Evolutionary conservation across 1,284 basidiomycete genomes (phyloP), one percentile per base, ranked within the genome.

Genomic region (Cutaneotrichosporon cyanovorans): DNA sequence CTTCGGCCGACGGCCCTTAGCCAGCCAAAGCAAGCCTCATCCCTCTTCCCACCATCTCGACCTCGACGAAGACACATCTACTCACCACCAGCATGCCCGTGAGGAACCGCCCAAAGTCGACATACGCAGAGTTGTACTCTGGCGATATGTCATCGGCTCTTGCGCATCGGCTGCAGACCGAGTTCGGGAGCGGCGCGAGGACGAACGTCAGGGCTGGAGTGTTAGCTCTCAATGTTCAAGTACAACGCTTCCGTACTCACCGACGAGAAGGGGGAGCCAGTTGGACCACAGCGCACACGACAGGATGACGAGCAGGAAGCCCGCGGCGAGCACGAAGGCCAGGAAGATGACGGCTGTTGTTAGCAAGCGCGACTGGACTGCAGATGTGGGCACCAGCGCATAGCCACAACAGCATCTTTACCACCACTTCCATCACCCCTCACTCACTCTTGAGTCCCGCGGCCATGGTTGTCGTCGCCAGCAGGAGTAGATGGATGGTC

Each of bases 301-400:
- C 23, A 99, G 83, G 70, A 99, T 99, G 67, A 98, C 88, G 63
- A 98, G 81, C 48, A 98, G 76, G 75, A 98, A 99, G 21, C 95
- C 95, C 23, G 95, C 79, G 12, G 95, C 95, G 35, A 99, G 82
- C 48, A 96, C 87, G 72, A 98, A 95, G 4, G 93, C 91, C 44
- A 96, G 81, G 50, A 93, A 77, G 60, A 95, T 90, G 59, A 95
- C 89, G 63, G 87, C 89, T 93, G 51, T 34, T 21, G 40, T n/a
- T 10, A 16, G 2, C 8, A 14, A 28, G n/a, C n/a, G n/a, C n/a
- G n/a, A n/a, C n/a, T n/a, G n/a, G n/a, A n/a, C n/a, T n/a, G n/a
- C n/a, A n/a, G n/a, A n/a, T n/a, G n/a, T n/a, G n/a, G n/a, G n/a
- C 23, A 20, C 12, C 2, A 3, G 10, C 15, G 7, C 25, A n/a